Evolutionary conservation across 2,329 filamentous ascomycete species (phyloP).

Genomic region (Fusarium oligoseptatum): DNA sequence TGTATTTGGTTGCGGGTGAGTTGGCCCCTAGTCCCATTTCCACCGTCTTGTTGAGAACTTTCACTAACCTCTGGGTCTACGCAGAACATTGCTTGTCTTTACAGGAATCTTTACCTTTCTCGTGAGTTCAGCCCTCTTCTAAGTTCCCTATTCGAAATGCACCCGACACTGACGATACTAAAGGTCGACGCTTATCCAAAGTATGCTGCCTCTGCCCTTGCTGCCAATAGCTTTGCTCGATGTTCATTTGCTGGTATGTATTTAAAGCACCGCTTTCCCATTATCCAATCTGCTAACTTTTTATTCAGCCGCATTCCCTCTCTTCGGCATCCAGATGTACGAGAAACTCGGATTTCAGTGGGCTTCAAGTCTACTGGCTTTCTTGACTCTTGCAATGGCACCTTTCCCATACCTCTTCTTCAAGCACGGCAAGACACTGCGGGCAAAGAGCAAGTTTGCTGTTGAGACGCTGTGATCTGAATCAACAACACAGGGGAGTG

Average conservation of each 20-base stretch:
- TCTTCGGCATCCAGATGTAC: slow-evolving; percentile 38
- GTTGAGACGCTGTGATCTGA: background rate
- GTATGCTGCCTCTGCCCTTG: slow-evolving; percentile 40
- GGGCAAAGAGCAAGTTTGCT: slow-evolving; percentile 37
- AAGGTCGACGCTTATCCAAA: slow-evolving; percentile 36
- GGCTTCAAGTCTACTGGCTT: slow-evolving; percentile 35
- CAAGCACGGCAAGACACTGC: slow-evolving; percentile 31
- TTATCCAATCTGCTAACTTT: background rate
- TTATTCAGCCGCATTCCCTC: slow-evolving; percentile 20
- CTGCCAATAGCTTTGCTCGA: slow-evolving; percentile 37
- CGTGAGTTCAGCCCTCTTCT: background rate
- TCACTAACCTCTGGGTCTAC: background rate
- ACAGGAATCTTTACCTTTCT: slow-evolving; percentile 38
- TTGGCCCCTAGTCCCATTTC: background rate
- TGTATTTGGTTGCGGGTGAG: slow-evolving; percentile 38
- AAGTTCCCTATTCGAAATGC: background rate
- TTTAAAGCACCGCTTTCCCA: fast-evolving
- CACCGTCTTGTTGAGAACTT: background rate
- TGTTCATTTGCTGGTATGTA: slow-evolving; percentile 34
- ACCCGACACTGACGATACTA: background rate
- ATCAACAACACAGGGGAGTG: no score
- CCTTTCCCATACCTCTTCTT: slow-evolving; percentile 41
- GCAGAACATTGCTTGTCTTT: slow-evolving; percentile 23
- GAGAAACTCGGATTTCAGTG: slow-evolving; percentile 36
- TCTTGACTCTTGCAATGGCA: slow-evolving; percentile 35